phyloP scores from a whole-genome alignment of 2,329 filamentous ascomycete genomes.

The Calonectria pseudoreteaudii region DNA sequence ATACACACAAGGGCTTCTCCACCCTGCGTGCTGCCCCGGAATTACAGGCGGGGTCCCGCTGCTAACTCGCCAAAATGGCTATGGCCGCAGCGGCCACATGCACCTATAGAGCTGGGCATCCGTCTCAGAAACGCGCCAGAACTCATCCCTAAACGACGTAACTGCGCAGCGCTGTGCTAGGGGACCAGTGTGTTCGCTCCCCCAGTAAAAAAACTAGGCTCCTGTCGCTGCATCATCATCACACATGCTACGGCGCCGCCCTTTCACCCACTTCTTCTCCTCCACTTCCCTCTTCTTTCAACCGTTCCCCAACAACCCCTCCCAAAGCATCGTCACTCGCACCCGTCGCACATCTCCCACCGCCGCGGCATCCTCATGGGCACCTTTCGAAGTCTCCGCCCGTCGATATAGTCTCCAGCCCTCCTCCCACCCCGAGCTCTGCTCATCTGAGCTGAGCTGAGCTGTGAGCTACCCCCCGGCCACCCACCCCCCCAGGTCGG shows the following conservation, averaged over 20 bases:
- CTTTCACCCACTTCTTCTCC: conserved; percentile 4
- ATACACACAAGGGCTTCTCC: conserved; percentile 2
- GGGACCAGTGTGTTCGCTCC: neutral
- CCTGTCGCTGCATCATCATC: conserved; percentile 45
- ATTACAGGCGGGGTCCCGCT: conserved; percentile 23
- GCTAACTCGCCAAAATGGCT: conserved; percentile 8
- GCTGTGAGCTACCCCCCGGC: conserved; percentile 34
- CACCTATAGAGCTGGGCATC: neutral
- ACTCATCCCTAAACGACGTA: neutral
- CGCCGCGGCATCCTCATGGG: conserved; percentile 31
- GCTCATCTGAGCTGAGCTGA: conserved; percentile 36
- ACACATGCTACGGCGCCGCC: conserved; percentile 16
- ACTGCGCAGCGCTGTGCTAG: conserved; percentile 2
- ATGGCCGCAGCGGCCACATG: conserved; percentile 12
- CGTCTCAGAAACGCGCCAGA: neutral
- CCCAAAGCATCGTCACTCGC: neutral
- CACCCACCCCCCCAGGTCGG: conserved; percentile 22
- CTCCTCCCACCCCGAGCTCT: neutral
- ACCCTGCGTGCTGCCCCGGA: neutral
- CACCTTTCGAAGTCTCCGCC: conserved; percentile 25
- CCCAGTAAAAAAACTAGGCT: conserved; percentile 33
- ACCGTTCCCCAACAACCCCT: conserved; percentile 8
- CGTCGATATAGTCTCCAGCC: conserved; percentile 32
- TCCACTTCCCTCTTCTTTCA: conserved; percentile 14
- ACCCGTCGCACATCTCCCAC: neutral